Base-by-base conservation (phyloP, 768 basidiomycete genomes). In the Mycena pura region DNA sequence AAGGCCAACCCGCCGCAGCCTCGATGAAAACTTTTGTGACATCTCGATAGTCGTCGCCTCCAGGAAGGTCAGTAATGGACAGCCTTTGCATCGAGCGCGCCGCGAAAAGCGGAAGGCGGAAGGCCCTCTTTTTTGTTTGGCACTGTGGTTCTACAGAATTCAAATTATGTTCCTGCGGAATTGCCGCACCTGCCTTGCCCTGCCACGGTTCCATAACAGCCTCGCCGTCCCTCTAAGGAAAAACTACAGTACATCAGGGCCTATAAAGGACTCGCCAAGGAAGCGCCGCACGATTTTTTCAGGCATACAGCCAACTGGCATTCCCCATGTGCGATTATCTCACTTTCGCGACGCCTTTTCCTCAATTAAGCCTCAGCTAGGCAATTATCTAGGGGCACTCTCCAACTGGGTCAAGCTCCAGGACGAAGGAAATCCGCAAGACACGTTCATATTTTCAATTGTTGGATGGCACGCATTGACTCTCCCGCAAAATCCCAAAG, bases 381-480 rank as follows among this genome's bases (percentile, higher is more conserved):
- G 96, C 41, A 98, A 99, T 73, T 93, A 94, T 69, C 82, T 98
- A 3, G 96, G 96, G 5, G 95, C 96, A 0, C 79, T 97, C 27
- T 84, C 85, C 19, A 95, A 95, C 71, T 96, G 95, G 95, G 91
- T 94, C 45, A 82, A 81, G 52, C 78, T 97, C 25, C 93, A 96
- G 74, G 78, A 82, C 36, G 83, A 88, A n/a, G n/a, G n/a, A 0
- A 70, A 71, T 9, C 78, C 82, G 1, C 78, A 84, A 10, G 90
- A 93, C 69, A 77, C 81, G 51, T 80, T 95, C 9, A 74, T 96
- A 22, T 96, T 92, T 74, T 89, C 92, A 1, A 88, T 97, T 63
- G 96, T 96, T 13, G 96, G 96, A 27, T 90, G 94, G 84, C 96
- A 99, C 71, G 95, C 96, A 11, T 80, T 98, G 68, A 98, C 95